Base-by-base conservation (phyloP, 129 eudicot species). In the Pittosporum tobira region DNA sequence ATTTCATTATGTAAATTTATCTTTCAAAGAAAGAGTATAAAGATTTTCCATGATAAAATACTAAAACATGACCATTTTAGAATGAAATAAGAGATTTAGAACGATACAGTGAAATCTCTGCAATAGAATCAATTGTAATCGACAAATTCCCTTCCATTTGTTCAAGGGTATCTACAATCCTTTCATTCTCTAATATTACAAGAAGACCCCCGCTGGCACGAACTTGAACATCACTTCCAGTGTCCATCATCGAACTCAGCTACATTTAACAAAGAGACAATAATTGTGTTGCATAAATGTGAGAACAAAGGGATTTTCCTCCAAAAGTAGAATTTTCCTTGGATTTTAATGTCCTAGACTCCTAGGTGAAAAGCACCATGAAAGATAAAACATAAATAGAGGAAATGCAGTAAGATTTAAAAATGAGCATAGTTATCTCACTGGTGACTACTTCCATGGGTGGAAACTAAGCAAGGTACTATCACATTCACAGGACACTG, bases 121-220 rank as follows among this genome's bases (percentile, higher is more conserved):
- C 59, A 55, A 91, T 62, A 54, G 84, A 81, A 61, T 81, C 78
- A 47, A 93, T 77, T 24, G 86, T 46, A 62, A 84, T 87, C 36
- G 94, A 83, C 54, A 78, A 75, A 70, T 66, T 74, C 67, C 96
- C 94, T 63, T 87, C 96, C 48, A 58, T 77, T 63, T 79, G 99
- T 67, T 93, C 94, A 72, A 79, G 78, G 51, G 94, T 77, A 72
- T 93, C 94, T 68, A 93, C 74, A 14, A 84, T 75, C 66, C 91
- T 79, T 73, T 87, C 99, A 50, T 68, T 87, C 82, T 93, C 99
- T 71, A 87, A 61, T 61, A 93, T 79, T 59, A 96, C 99, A 34
- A 93, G 88, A 81, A 93, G 99, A 43, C 99, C 96, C 64, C 99
- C 99, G 73, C 94, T 79, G 22, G 81, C 94, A 74, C 96, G 94